Percentiles rank a stretch among this genome's conserved stretches.
These are phyloP conservation scores for Teunomyces kruisii DNA, from an alignment of 805 yeast species.

Conservation along the genomic window DNA sequence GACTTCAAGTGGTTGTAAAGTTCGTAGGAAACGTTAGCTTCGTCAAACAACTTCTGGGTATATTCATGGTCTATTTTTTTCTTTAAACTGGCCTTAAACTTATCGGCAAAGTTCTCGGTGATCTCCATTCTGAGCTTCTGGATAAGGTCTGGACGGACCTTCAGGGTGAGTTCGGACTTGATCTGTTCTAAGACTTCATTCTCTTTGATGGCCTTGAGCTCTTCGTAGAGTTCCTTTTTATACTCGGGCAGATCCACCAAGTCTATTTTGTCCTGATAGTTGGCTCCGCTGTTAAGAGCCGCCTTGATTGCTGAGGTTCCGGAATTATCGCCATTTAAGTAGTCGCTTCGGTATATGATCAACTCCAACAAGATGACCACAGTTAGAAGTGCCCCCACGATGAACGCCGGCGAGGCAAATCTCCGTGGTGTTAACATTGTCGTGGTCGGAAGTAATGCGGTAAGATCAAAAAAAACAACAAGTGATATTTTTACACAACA, in stretches of 20 bases:
- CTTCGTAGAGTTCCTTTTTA: constrained; percentile 6
- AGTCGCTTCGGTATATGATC: constrained; percentile 6
- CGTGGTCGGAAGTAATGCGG: too few species aligned
- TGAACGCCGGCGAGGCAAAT: constrained; percentile 11
- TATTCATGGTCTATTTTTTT: constrained; percentile 9
- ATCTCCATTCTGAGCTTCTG: constrained; percentile 9
- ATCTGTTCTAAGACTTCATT: constrained; percentile 10
- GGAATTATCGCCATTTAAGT: neutral
- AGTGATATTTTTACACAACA: too few species aligned
- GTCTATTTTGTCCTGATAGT: constrained; percentile 7
- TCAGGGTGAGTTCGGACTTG: constrained; percentile 6
- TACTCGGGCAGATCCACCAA: constrained; percentile 8
- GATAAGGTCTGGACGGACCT: constrained; percentile 9
- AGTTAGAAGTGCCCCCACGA: constrained; percentile 8
- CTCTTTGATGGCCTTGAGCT: constrained; percentile 10
- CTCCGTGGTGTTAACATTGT: constrained; percentile 9
- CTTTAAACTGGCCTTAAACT: constrained; percentile 9
- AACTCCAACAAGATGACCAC: constrained; percentile 10
- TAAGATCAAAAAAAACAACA: too few species aligned
- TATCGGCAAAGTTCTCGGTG: constrained; percentile 9
- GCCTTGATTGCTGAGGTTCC: neutral
- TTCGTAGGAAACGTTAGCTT: constrained; percentile 11
- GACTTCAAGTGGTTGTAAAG: constrained; percentile 14
- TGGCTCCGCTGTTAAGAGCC: neutral
- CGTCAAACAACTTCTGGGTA: constrained; percentile 13